These are phyloP conservation scores for Raphidocelis subcapitata DNA, from an alignment of 139 green algal genomes.

Conservation along the genomic window DNA sequence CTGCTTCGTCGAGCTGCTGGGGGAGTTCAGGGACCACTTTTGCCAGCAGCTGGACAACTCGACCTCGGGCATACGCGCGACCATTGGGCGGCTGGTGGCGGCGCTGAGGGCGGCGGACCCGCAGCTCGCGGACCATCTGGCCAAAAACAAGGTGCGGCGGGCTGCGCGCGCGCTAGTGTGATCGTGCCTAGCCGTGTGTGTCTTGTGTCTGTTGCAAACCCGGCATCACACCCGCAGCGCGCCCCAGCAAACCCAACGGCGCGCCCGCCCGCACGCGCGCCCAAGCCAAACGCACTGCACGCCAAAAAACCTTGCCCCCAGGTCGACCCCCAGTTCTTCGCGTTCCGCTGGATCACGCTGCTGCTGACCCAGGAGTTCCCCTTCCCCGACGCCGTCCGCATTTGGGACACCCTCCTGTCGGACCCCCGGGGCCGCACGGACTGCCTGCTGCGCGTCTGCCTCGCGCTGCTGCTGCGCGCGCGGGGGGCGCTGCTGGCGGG, in stretches of 20 bases:
- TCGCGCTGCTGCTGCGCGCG: constrained; percentile 84
- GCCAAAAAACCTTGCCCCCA: not conserved
- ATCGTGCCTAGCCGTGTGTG: too few species aligned
- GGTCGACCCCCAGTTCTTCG: constrained; percentile 91
- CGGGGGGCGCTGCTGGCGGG: constrained; percentile 64
- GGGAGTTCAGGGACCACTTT: constrained; percentile 83
- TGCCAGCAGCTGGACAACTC: constrained; percentile 94
- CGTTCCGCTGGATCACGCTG: constrained; percentile 95
- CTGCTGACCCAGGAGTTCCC: constrained; percentile 88
- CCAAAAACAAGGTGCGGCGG: constrained; percentile 13
- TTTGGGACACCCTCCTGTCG: constrained; percentile 88
- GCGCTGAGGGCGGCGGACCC: constrained; percentile 51
- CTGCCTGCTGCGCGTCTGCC: constrained; percentile 82
- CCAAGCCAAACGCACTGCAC: too few species aligned
- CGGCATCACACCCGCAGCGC: not conserved
- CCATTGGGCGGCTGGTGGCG: constrained; percentile 65
- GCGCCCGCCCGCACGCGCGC: too few species aligned
- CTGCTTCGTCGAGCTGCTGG: constrained; percentile 86
- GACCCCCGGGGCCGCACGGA: constrained; percentile 59
- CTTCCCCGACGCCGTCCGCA: constrained; percentile 78
- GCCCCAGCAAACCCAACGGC: too few species aligned
- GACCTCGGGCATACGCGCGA: constrained; percentile 80
- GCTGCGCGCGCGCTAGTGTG: not conserved
- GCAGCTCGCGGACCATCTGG: constrained; percentile 22
- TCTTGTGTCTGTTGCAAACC: too few species aligned